Conservation (phyloP, 2,329 filamentous ascomycete species). For the Blumeriella jaapii region DNA sequence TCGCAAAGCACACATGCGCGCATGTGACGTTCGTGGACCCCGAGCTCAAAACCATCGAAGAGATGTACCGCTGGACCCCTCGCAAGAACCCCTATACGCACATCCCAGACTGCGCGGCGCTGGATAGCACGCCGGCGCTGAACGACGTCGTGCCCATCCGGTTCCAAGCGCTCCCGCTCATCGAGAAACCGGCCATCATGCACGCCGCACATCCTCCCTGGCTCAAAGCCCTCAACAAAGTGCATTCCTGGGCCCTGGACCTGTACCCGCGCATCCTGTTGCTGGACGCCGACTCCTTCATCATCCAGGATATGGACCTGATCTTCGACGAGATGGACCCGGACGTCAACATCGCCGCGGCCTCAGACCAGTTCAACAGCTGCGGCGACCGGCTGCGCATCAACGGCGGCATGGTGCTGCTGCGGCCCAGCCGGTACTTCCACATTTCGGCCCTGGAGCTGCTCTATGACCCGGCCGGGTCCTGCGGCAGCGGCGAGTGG, state of each 20-base stretch:
- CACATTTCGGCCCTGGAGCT: slow-evolving; percentile 7
- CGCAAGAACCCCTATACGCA: slow-evolving; percentile 3
- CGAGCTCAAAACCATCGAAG: slow-evolving; percentile 4
- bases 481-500: slow-evolving; percentile 5
- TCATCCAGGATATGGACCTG: slow-evolving; percentile 3
- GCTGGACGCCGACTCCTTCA: slow-evolving; percentile 8
- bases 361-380: slow-evolving; percentile 4
- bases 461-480: slow-evolving; percentile 5
- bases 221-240: slow-evolving; percentile 8
- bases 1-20: not conserved
- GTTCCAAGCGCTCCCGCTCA: slow-evolving; percentile 3
- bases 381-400: slow-evolving; percentile 4
- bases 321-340: slow-evolving; percentile 6
- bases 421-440: slow-evolving; percentile 6
- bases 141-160: slow-evolving; percentile 7
- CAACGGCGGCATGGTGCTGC: slow-evolving; percentile 8
- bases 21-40: slow-evolving; percentile 8
- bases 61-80: slow-evolving; percentile 9
- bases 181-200: slow-evolving; percentile 8
- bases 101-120: slow-evolving; percentile 1
- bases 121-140: not conserved
- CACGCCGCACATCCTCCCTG: slow-evolving; percentile 2
- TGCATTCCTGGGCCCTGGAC: slow-evolving; percentile 9
- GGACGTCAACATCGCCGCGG: slow-evolving; percentile 1
- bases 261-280: slow-evolving; percentile 7